A percentile compares a stretch with the other conserved stretches of the same genome.
Conservation (phyloP, 192 early-diverging fungal genomes). For the Linnemannia exigua region DNA sequence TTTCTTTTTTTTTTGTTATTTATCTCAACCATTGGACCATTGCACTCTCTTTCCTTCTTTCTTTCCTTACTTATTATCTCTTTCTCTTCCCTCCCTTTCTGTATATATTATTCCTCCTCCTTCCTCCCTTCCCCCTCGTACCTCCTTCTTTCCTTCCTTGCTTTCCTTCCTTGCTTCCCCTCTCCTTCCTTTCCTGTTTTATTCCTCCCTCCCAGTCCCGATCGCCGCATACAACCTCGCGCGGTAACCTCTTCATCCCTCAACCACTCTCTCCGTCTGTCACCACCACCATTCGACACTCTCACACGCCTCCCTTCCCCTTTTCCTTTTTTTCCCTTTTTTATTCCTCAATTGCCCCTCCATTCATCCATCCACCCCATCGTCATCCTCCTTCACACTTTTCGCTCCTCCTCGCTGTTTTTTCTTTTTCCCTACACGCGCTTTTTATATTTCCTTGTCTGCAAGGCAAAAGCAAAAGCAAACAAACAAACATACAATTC, state of each 20-base stretch:
- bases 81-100: background rate
- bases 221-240: background rate
- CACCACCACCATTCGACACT: background rate
- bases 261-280: background rate
- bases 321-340: background rate
- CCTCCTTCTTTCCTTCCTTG: background rate
- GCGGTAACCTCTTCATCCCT: background rate
- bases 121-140: too few species aligned
- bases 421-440: background rate
- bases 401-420: background rate
- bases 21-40: background rate
- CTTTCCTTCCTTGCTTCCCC: background rate
- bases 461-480: background rate
- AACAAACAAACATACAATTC: background rate
- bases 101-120: background rate
- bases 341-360: background rate
- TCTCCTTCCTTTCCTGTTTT: background rate
- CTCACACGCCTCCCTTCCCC: background rate
- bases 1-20: background rate
- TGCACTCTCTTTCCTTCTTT: background rate
- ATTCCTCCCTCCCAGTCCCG: conserved; percentile 1
- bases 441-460: background rate
- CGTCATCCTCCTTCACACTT: background rate
- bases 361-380: background rate
- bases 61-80: background rate